Base-by-base conservation (phyloP, 148 eudicot genomes). In the Drosera capensis region DNA sequence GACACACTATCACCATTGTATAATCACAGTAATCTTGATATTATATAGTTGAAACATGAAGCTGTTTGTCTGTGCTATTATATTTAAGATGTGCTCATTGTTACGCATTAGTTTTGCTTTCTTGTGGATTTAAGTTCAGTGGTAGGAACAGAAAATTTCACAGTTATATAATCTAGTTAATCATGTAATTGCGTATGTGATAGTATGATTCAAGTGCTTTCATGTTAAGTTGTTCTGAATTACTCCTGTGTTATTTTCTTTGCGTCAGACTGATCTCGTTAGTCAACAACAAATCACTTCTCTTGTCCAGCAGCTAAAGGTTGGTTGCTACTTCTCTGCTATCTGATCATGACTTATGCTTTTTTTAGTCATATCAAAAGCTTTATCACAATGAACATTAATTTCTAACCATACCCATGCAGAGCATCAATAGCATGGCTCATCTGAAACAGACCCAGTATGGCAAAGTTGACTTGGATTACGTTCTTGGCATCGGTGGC, bases 401-500 rank as follows among this genome's bases (percentile, higher is more conserved):
- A 2, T 51, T 3, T 22, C n/a, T 18, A 13, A 36, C 39, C 17
- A 36, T 51, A 64, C 29, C 22, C 14, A 48, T 50, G 51, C 88
- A 90, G 95, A 60, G 46, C 65, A 90, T 90, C 46, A 90, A 90
- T 59, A 40, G 70, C 15, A 72, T 90, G 94, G 99, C 99, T 62
- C 54, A 76, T 49, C 46, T 85, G 36, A 81, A 71, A 56, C 54
- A 52, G 48, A 78, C 99, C 8, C 65, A 90, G 49, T 90, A 34
- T 58, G 99, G 99, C 53, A 76, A 74, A 45, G 99, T 90, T 53
- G 82, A 85, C 59, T 63, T 85, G 46, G 86, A 90, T 55, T 90
- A 90, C 66, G 99, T 90, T 55, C 99, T 90, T 58, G 99, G 99
- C 11, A 78, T 90, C 24, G 99, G 99, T 62, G 99, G 99, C 45